phyloP scores from a whole-genome alignment of 2,329 filamentous ascomycete species.

The Rhynchosporium agropyri region DNA sequence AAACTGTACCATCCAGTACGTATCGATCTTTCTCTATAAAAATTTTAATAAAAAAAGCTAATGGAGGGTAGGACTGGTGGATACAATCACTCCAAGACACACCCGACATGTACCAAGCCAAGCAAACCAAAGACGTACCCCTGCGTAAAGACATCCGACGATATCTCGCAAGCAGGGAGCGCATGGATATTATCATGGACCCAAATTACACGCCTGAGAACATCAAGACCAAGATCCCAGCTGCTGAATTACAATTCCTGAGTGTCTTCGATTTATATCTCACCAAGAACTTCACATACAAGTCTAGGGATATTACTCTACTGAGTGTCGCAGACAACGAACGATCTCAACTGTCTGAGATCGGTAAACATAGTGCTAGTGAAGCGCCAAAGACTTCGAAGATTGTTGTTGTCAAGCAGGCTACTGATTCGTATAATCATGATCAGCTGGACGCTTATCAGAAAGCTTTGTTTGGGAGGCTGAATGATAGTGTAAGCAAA shows the following conservation, averaged over 20 bases:
- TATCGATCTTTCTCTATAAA: too few species aligned
- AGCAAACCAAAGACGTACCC: slow-evolving; percentile 22
- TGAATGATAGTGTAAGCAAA: slow-evolving; percentile 29
- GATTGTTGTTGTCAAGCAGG: slow-evolving; percentile 10
- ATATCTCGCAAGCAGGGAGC: slow-evolving; percentile 14
- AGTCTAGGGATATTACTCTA: slow-evolving; percentile 15
- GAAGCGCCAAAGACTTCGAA: background rate
- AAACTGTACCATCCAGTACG: slow-evolving; percentile 21
- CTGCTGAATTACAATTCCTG: slow-evolving; percentile 24
- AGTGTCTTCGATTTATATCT: slow-evolving; percentile 22
- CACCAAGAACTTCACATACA: slow-evolving; percentile 18
- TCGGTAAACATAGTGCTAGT: background rate
- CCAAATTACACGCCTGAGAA: slow-evolving; percentile 19
- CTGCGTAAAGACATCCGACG: slow-evolving; percentile 20
- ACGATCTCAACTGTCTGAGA: background rate
- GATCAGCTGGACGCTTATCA: slow-evolving; percentile 22
- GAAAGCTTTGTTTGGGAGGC: slow-evolving; percentile 15
- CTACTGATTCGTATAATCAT: slow-evolving; percentile 20
- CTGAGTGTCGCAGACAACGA: background rate
- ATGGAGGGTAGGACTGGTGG: slow-evolving; percentile 19
- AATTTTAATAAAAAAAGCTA: background rate
- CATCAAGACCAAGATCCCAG: slow-evolving; percentile 13
- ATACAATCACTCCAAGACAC: slow-evolving; percentile 26
- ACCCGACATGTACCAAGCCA: slow-evolving; percentile 23
- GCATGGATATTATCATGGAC: slow-evolving; percentile 8